phyloP scores from a whole-genome alignment of 306 rosid genomes.

The Trifolium repens region DNA sequence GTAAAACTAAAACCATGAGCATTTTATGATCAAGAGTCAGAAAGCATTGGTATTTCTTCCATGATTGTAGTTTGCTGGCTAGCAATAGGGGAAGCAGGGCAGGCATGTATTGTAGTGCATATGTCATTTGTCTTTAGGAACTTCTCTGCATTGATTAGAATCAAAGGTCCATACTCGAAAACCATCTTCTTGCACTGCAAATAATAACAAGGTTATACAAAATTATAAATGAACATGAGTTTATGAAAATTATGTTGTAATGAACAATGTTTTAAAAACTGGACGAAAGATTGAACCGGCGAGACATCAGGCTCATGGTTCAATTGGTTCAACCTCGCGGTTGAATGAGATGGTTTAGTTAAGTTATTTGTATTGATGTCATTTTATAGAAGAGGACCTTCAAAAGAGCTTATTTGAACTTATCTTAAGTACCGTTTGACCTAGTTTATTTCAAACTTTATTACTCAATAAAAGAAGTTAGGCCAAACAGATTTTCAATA shows the following conservation, averaged over 20 bases:
- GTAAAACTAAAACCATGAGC: conserved; percentile 6
- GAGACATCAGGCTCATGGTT: neutral
- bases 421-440: too few species aligned
- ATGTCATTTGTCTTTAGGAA: conserved; percentile 67
- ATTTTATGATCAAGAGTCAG: conserved; percentile 49
- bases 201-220: neutral
- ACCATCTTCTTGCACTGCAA: conserved; percentile 88
- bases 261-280: neutral
- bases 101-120: conserved; percentile 73
- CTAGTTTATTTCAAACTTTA: too few species aligned
- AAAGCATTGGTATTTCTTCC: conserved; percentile 36
- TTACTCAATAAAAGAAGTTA: too few species aligned
- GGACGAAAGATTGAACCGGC: neutral
- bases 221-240: neutral
- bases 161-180: conserved; percentile 74
- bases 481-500: too few species aligned
- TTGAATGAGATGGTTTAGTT: too few species aligned
- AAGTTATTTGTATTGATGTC: too few species aligned
- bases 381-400: too few species aligned
- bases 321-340: neutral
- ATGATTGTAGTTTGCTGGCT: conserved; percentile 38
- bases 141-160: conserved; percentile 72
- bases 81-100: conserved; percentile 43
- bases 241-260: neutral
- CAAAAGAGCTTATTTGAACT: neutral